phyloP scores from a whole-genome alignment of 768 basidiomycete genomes.

The Tylopilus plumbeoviolaceoides region DNA sequence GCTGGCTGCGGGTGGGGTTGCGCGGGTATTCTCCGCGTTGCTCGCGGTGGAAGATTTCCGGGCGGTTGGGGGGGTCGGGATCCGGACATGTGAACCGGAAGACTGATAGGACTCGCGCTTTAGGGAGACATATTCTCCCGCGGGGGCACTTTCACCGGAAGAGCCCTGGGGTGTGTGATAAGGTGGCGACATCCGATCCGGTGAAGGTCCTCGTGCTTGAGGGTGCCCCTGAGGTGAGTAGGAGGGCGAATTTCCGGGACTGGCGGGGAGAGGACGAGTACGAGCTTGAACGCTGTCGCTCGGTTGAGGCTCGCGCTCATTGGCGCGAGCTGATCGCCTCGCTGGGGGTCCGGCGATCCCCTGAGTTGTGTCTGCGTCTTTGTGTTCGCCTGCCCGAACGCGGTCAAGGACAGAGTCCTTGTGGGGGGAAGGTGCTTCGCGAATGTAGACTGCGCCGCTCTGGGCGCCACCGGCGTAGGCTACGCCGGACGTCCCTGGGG shows the following conservation, averaged over 20 bases:
- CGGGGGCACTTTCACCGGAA: slow-evolving; percentile 39
- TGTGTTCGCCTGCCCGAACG: slow-evolving; percentile 50
- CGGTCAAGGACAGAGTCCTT: slow-evolving; percentile 52
- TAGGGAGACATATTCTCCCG: slow-evolving; percentile 39
- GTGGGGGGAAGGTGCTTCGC: slow-evolving; percentile 35
- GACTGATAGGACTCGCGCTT: slow-evolving; percentile 42
- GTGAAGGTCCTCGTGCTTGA: slow-evolving; percentile 42
- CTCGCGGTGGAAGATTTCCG: slow-evolving; percentile 23
- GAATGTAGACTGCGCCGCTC: no score
- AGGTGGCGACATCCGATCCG: slow-evolving; percentile 52
- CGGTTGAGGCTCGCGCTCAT: slow-evolving; percentile 35
- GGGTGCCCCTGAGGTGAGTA: slow-evolving; percentile 11
- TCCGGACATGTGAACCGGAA: slow-evolving; percentile 23
- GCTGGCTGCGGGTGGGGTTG: slow-evolving; percentile 34
- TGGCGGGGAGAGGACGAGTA: slow-evolving; percentile 30
- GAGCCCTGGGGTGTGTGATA: slow-evolving; percentile 47
- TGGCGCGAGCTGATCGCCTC: slow-evolving; percentile 22
- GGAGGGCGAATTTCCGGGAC: slow-evolving; percentile 35
- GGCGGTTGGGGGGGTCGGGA: slow-evolving; percentile 26
- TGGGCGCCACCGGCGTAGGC: slow-evolving; percentile 37
- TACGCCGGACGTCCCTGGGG: slow-evolving; percentile 38
- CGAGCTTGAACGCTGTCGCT: slow-evolving; percentile 23
- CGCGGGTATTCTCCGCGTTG: slow-evolving; percentile 20
- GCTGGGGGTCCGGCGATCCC: slow-evolving; percentile 3
- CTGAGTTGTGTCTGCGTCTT: slow-evolving; percentile 43